Conservation (phyloP, 768 basidiomycete genomes). For the Calocera viscosa region DNA sequence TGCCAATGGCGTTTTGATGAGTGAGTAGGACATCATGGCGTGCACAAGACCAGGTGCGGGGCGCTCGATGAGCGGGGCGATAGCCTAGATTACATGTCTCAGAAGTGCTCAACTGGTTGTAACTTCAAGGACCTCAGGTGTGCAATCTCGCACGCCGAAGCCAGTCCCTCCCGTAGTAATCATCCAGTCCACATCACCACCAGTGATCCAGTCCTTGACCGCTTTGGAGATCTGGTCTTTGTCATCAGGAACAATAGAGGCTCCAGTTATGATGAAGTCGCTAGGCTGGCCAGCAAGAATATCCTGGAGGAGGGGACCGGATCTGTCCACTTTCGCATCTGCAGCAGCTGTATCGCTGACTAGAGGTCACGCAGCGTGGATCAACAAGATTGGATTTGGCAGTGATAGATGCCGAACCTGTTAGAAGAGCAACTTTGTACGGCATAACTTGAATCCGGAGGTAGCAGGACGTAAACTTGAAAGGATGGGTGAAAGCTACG, state of each 20-base stretch:
- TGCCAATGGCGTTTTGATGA: slow-evolving; percentile 64
- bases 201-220: slow-evolving; percentile 37
- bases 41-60: slow-evolving; percentile 55
- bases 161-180: slow-evolving; percentile 83
- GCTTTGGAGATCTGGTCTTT: slow-evolving; percentile 36
- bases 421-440: slow-evolving; percentile 12
- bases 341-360: slow-evolving; percentile 60
- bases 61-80: slow-evolving; percentile 23
- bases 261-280: slow-evolving; percentile 9
- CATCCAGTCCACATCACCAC: slow-evolving; percentile 51
- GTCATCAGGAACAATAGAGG: slow-evolving; percentile 55
- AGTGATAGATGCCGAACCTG: background rate
- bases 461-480: background rate
- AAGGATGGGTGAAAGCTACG: background rate
- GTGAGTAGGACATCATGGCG: slow-evolving; percentile 52
- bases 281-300: slow-evolving; percentile 28
- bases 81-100: slow-evolving; percentile 41
- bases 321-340: slow-evolving; percentile 43
- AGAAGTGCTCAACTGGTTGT: background rate
- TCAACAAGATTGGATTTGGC: background rate
- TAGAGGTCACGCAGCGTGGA: slow-evolving; percentile 57
- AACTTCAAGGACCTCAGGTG: slow-evolving; percentile 53
- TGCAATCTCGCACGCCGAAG: slow-evolving; percentile 65
- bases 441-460: background rate
- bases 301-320: slow-evolving; percentile 49